Percentiles rank a stretch among this genome's conserved stretches.
phyloP scores from a whole-genome alignment of 2,329 filamentous ascomycete genomes.

The Penicillium frequentans region DNA sequence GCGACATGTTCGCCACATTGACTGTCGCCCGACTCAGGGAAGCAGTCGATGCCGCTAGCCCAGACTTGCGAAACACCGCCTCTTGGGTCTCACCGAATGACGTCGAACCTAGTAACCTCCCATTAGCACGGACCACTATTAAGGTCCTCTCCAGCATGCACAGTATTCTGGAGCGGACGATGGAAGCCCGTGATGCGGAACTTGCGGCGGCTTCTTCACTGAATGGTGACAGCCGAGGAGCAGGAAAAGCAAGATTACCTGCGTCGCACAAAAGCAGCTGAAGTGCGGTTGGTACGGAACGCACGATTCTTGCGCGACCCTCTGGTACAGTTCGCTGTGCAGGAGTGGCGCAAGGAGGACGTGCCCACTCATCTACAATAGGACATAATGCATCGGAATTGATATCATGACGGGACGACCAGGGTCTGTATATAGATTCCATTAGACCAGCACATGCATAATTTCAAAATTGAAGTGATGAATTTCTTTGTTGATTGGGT shows the following conservation, averaged over 20 bases:
- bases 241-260: conserved; percentile 63
- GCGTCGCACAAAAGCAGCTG: conserved; percentile 77
- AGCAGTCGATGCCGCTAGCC: conserved; percentile 59
- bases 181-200: conserved; percentile 64
- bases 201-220: conserved; percentile 46
- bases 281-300: conserved; percentile 80
- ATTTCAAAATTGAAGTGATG: not conserved
- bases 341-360: conserved; percentile 36
- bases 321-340: conserved; percentile 61
- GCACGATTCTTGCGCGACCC: conserved; percentile 67
- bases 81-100: conserved; percentile 78
- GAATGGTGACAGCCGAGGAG: conserved; percentile 42
- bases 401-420: not conserved
- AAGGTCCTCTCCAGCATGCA: conserved; percentile 94
- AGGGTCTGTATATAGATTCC: not conserved
- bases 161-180: conserved; percentile 69
- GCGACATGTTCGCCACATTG: conserved; percentile 96
- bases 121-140: conserved; percentile 78
- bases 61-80: conserved; percentile 51
- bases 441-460: conserved; percentile 5
- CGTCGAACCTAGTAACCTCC: conserved; percentile 68
- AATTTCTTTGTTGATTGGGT: not conserved
- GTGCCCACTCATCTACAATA: conserved; percentile 24
- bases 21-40: conserved; percentile 86
- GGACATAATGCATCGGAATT: not conserved